phyloP scores from a whole-genome alignment of 1,139 yeast genomes.

The Geotrichum restrictum region DNA sequence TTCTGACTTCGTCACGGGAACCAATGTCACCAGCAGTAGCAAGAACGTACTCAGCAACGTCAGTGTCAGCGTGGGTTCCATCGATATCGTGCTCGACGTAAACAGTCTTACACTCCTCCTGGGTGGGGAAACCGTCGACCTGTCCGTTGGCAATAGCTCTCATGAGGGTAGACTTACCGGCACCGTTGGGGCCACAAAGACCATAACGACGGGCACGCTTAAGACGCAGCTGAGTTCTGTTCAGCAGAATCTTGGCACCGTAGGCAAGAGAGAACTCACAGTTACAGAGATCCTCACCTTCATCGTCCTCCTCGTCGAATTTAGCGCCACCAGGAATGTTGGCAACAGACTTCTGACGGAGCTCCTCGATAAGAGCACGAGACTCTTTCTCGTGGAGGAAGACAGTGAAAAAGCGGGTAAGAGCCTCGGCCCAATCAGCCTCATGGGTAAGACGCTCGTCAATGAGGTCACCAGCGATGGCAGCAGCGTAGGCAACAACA shows the following conservation, averaged over 20 bases:
- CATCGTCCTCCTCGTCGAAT: slow-evolving; percentile 98
- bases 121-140: slow-evolving; percentile 99
- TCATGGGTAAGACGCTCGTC: slow-evolving; percentile 97
- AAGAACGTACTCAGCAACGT: slow-evolving; percentile 85
- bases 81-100: slow-evolving; percentile 99
- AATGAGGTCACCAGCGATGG: slow-evolving; percentile 97
- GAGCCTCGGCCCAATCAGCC: slow-evolving; percentile 80
- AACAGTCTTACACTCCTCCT: slow-evolving; percentile 96
- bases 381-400: slow-evolving; percentile 93
- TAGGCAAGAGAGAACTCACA: slow-evolving; percentile 99
- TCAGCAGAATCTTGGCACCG: slow-evolving; percentile 99
- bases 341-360: slow-evolving; percentile 94
- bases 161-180: slow-evolving; percentile 99
- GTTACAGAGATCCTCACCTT: slow-evolving; percentile 99
- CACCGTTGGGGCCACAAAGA: slow-evolving; percentile 99
- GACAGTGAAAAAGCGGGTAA: slow-evolving; percentile 92
- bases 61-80: slow-evolving; percentile 93
- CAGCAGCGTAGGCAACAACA: slow-evolving; percentile 80
- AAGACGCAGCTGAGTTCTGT: slow-evolving; percentile 98
- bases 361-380: slow-evolving; percentile 84
- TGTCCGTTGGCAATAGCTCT: slow-evolving; percentile 99
- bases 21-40: slow-evolving; percentile 60
- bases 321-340: slow-evolving; percentile 95
- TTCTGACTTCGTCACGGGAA: slow-evolving; percentile 65
- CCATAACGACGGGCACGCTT: slow-evolving; percentile 99